A percentile compares a stretch with the other conserved stretches of the same genome.
These are phyloP conservation scores for Kondoa malvinella DNA, from an alignment of 768 basidiomycete genomes.

Conservation along the genomic window DNA sequence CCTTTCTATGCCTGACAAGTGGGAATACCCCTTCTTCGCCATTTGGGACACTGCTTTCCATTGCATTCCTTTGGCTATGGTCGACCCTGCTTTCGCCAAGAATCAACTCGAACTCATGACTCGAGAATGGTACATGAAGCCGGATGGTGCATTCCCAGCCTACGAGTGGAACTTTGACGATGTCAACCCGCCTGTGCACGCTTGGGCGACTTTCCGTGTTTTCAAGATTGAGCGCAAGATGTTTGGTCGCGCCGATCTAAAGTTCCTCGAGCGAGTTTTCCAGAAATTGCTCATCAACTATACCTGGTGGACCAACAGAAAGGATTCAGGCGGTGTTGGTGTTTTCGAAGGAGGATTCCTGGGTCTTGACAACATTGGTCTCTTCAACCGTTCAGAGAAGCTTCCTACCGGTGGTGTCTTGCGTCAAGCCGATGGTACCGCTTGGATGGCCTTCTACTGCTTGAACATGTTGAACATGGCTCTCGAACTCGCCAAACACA, in stretches of 20 bases:
- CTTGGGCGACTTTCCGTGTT: constrained; percentile 95
- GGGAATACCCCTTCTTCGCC: constrained; percentile 99
- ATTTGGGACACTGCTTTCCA: constrained; percentile 72
- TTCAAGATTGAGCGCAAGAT: constrained; percentile 99
- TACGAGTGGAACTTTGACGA: constrained; percentile 97
- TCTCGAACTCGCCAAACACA: constrained; percentile 91
- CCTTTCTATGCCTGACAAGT: constrained; percentile 99
- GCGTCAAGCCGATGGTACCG: constrained; percentile 94
- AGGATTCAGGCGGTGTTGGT: constrained; percentile 83
- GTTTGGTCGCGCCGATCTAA: constrained; percentile 70
- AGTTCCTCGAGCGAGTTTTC: constrained; percentile 93
- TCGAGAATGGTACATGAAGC: constrained; percentile 94
- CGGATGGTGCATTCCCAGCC: constrained; percentile 93
- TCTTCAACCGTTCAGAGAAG: constrained; percentile 94
- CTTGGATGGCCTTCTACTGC: constrained; percentile 96
- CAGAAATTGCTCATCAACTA: constrained; percentile 93
- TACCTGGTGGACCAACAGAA: constrained; percentile 75
- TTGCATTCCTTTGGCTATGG: constrained; percentile 88
- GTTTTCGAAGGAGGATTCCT: constrained; percentile 98
- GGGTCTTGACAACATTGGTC: constrained; percentile 91
- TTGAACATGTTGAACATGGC: constrained; percentile 62
- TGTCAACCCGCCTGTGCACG: constrained; percentile 97
- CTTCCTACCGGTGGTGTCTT: constrained; percentile 83
- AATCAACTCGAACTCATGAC: constrained; percentile 92
- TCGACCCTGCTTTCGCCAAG: constrained; percentile 90